Percentiles rank a stretch among this genome's conserved stretches.
These are phyloP conservation scores for Rhododendron mucronatum DNA, from an alignment of 148 eudicot species.

Conservation along the genomic window DNA sequence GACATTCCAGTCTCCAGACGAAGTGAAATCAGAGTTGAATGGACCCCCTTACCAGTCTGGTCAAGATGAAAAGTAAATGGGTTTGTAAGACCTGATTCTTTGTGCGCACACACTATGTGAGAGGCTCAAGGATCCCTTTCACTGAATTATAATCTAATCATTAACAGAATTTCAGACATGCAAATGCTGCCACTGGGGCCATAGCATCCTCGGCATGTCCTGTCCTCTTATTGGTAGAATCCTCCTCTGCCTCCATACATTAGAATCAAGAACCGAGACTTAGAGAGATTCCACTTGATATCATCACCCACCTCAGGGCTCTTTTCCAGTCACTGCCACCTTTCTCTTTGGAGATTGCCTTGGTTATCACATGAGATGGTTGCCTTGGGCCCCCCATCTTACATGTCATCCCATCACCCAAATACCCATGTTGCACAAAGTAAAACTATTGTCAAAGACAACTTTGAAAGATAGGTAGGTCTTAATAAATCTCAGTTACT, in stretches of 20 bases:
- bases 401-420: neutral
- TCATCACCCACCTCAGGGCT: neutral
- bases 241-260: neutral
- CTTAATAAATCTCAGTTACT: neutral
- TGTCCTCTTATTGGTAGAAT: neutral
- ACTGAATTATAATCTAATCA: neutral
- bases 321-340: neutral
- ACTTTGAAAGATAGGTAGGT: neutral
- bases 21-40: slow-evolving; percentile 3
- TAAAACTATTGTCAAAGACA: neutral
- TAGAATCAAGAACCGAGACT: neutral
- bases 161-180: no score
- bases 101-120: neutral
- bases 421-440: neutral
- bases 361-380: neutral
- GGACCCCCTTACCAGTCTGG: neutral
- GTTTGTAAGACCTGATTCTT: neutral
- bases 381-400: neutral
- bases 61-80: slow-evolving; percentile 2
- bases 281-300: neutral
- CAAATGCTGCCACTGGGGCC: neutral
- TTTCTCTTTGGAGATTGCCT: neutral
- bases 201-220: neutral
- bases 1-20: neutral
- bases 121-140: neutral